Percentiles rank a stretch among this genome's conserved stretches.
phyloP scores from a whole-genome alignment of 805 yeast genomes.

The Suhomyces sp. region DNA sequence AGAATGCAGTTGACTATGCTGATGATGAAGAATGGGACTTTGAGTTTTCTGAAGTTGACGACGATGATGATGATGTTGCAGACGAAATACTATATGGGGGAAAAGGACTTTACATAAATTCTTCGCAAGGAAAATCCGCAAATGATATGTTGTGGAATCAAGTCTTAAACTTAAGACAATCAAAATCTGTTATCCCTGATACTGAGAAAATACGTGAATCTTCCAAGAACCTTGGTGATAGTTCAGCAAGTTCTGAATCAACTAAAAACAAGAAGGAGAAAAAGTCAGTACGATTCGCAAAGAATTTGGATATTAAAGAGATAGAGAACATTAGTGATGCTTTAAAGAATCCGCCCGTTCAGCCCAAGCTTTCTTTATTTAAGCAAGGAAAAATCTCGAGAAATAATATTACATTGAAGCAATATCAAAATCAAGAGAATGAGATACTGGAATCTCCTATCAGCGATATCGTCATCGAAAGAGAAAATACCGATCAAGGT shows the following conservation, averaged over 20 bases:
- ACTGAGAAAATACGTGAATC: not conserved
- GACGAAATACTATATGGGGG: constrained; percentile 27
- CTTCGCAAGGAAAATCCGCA: not conserved
- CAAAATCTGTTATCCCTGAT: not conserved
- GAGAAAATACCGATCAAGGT: not conserved
- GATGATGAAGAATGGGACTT: constrained; percentile 39
- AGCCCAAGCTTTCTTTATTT: constrained; percentile 10
- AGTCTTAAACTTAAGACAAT: constrained; percentile 28
- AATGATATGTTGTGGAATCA: constrained; percentile 37
- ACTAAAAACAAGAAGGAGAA: not conserved
- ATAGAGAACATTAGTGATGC: constrained; percentile 55
- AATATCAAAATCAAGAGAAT: not conserved
- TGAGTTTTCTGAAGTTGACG: constrained; percentile 30
- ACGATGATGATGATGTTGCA: constrained; percentile 27
- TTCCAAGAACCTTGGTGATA: not conserved
- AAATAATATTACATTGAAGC: not conserved
- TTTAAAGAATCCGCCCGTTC: constrained; percentile 27
- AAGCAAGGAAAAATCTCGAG: constrained; percentile 7
- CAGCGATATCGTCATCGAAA: constrained; percentile 12
- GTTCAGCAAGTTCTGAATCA: not conserved
- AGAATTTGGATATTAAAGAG: constrained; percentile 53
- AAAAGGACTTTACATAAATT: not conserved
- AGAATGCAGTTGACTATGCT: constrained; percentile 15
- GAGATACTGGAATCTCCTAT: constrained; percentile 5
- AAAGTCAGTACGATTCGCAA: constrained; percentile 55